Conservation (phyloP, 768 basidiomycete species). For the Leccinellum albellum region DNA sequence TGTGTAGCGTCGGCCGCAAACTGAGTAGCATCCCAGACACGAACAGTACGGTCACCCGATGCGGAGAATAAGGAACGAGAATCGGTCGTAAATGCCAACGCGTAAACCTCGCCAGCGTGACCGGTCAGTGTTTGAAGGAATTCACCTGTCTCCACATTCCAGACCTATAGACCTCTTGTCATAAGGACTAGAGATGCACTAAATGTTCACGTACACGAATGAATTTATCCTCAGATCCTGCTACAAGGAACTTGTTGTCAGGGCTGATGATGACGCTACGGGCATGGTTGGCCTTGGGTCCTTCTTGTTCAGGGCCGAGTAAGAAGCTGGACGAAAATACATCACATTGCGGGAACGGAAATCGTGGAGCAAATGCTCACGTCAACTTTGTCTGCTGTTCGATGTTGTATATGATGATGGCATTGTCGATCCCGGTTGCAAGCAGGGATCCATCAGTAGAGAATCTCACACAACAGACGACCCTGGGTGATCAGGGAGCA, state of each 20-base stretch:
- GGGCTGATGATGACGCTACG: slow-evolving; percentile 33
- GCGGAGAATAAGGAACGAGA: slow-evolving; percentile 34
- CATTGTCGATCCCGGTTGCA: slow-evolving; percentile 32
- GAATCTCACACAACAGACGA: slow-evolving; percentile 31
- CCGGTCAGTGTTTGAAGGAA: slow-evolving; percentile 30
- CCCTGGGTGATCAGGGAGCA: slow-evolving; percentile 15
- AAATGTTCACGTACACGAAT: slow-evolving; percentile 26
- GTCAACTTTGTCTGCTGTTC: slow-evolving; percentile 25
- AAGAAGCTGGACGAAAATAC: slow-evolving; percentile 19
- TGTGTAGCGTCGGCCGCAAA: slow-evolving; percentile 19
- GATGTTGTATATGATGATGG: slow-evolving; percentile 28
- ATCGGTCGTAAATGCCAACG: slow-evolving; percentile 33
- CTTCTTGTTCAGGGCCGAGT: slow-evolving; percentile 24
- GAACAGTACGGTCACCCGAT: slow-evolving; percentile 35
- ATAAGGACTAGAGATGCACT: not conserved
- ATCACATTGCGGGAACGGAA: not conserved
- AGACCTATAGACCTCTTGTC: slow-evolving; percentile 19
- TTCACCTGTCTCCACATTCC: slow-evolving; percentile 23
- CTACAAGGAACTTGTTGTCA: slow-evolving; percentile 27
- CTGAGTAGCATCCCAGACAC: slow-evolving; percentile 33
- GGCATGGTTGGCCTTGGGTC: slow-evolving; percentile 25
- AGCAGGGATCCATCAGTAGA: slow-evolving; percentile 30
- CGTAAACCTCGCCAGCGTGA: slow-evolving; percentile 35
- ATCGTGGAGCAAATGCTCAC: slow-evolving; percentile 12
- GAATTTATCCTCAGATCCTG: slow-evolving; percentile 34